phyloP scores from a whole-genome alignment of 2,329 filamentous ascomycete genomes.

The Hyphodiscus sp. region DNA sequence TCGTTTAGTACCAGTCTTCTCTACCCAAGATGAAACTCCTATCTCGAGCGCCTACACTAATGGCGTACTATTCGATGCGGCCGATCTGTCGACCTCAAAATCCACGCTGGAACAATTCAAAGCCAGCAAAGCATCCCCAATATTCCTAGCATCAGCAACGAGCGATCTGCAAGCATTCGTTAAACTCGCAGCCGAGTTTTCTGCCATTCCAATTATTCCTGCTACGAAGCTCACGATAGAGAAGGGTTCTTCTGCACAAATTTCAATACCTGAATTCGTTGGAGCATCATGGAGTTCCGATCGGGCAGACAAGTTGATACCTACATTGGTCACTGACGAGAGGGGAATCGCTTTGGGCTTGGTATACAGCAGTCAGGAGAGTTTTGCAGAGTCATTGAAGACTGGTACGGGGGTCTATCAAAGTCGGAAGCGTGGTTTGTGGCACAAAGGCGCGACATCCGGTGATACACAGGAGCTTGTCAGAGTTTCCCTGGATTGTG shows the following conservation, averaged over 20 bases:
- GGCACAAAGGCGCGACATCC: conserved; percentile 94
- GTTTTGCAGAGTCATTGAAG: conserved; percentile 76
- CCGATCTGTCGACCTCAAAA: conserved; percentile 34
- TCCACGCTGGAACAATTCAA: conserved; percentile 19
- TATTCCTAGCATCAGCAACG: conserved; percentile 22
- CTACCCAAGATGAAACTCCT: conserved; percentile 5
- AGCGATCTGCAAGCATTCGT: conserved; percentile 16
- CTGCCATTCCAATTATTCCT: conserved; percentile 67
- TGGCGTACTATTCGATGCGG: conserved; percentile 27
- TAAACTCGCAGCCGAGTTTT: conserved; percentile 18
- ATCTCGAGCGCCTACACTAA: conserved; percentile 18
- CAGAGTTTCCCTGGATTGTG: conserved; percentile 81
- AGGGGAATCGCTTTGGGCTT: conserved; percentile 76
- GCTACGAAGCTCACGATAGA: conserved; percentile 61
- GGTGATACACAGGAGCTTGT: conserved; percentile 90
- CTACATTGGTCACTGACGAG: conserved; percentile 89
- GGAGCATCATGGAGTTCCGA: conserved; percentile 74
- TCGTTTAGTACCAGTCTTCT: conserved; percentile 45
- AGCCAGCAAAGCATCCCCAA: conserved; percentile 24
- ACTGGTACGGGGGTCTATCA: conserved; percentile 83
- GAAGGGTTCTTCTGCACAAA: conserved; percentile 49
- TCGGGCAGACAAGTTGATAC: conserved; percentile 73
- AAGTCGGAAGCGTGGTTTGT: conserved; percentile 88
- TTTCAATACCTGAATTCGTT: conserved; percentile 67
- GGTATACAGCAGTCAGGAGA: conserved; percentile 91